Evolutionary conservation across 2,329 filamentous ascomycete genomes (phyloP).

Genomic region (Aulographum hederae): DNA sequence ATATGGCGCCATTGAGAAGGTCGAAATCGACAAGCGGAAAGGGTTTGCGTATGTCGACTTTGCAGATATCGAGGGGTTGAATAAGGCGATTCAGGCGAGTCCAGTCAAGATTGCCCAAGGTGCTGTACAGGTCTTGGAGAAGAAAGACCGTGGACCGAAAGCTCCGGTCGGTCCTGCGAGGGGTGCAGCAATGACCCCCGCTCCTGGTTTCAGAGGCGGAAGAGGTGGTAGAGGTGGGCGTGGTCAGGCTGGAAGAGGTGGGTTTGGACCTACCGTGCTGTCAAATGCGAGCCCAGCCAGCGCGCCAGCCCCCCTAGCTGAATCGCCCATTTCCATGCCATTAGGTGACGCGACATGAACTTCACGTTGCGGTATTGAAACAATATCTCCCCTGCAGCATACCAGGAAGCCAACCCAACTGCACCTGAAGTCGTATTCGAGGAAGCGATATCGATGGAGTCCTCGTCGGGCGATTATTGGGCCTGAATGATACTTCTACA

Average conservation of each 20-base stretch:
- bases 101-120: constrained; percentile 70
- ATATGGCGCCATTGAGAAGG: constrained; percentile 58
- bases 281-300: no score
- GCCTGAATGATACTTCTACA: no score
- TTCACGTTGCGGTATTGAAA: no score
- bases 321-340: no score
- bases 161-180: not conserved
- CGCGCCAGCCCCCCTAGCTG: no score
- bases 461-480: no score
- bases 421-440: no score
- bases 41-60: constrained; percentile 92
- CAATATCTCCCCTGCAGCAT: no score
- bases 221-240: constrained; percentile 1
- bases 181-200: not conserved
- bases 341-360: no score
- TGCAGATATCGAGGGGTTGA: constrained; percentile 49
- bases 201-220: not conserved
- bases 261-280: no score
- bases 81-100: constrained; percentile 65
- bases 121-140: constrained; percentile 71
- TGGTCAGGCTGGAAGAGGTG: not conserved
- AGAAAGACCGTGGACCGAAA: constrained; percentile 35
- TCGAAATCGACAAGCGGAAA: constrained; percentile 82
- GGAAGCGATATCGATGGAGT: no score
- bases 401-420: no score